Conservation (phyloP, 495 filamentous ascomycete species). For the Lindgomyces ingoldianus region DNA sequence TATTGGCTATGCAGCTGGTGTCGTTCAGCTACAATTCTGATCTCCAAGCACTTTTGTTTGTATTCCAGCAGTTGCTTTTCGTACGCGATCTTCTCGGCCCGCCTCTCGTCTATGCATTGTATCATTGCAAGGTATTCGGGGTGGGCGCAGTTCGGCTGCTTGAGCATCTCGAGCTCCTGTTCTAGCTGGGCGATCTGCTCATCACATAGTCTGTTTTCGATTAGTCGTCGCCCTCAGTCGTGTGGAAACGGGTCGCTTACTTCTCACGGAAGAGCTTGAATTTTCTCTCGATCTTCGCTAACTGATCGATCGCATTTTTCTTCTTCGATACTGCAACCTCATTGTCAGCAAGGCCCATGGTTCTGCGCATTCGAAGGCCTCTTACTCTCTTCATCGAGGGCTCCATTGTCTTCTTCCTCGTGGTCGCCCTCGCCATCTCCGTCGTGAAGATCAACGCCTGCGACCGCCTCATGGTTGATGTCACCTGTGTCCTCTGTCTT, state of each 20-base stretch:
- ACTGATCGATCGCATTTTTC: constrained; percentile 75
- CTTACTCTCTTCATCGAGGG: constrained; percentile 38
- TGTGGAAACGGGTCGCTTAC: constrained; percentile 52
- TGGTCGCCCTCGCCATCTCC: constrained; percentile 37
- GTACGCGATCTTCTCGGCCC: constrained; percentile 74
- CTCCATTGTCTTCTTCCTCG: constrained; percentile 36
- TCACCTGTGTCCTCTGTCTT: constrained; percentile 31
- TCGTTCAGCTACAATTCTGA: constrained; percentile 73
- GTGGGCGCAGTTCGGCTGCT: constrained; percentile 74
- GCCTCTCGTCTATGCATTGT: constrained; percentile 75
- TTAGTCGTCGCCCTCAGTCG: constrained; percentile 3
- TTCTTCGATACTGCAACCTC: constrained; percentile 68
- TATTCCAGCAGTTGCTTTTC: constrained; percentile 71
- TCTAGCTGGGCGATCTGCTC: constrained; percentile 80
- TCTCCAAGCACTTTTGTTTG: constrained; percentile 68
- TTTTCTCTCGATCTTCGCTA: constrained; percentile 75
- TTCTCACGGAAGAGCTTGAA: constrained; percentile 84
- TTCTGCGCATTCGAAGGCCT: not conserved
- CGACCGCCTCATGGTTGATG: constrained; percentile 12
- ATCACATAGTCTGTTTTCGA: constrained; percentile 68
- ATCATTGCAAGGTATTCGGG: constrained; percentile 85
- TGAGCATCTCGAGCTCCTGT: constrained; percentile 80
- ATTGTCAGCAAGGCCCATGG: not conserved
- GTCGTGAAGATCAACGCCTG: constrained; percentile 19
- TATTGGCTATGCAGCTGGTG: constrained; percentile 83